Evolutionary conservation across 352 stramenopile species (phyloP), one percentile per base, ranked within the genome.

Genomic region (Globisporangium cystogenes): DNA sequence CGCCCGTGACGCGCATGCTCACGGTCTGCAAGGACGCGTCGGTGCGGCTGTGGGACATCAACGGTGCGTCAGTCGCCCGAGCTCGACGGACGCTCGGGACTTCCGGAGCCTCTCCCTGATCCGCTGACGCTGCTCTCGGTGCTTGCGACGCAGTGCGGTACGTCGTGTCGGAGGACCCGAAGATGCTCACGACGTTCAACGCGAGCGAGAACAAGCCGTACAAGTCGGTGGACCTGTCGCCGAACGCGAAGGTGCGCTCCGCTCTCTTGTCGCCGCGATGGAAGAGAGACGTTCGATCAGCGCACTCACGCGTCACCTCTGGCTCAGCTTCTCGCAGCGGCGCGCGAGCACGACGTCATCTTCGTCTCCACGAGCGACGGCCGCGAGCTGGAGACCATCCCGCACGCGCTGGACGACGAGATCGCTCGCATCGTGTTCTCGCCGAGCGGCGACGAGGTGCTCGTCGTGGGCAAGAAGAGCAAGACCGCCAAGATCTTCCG

Each of bases 1-100:
- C 79, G n/a, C 72, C 75, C n/a, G 78, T 90, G 23, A 82, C 87
- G 48, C 74, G 76, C 23, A 72, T 92, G 23, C 67, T 89, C 29
- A 92, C 82, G 21, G 77, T 83, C 37, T 92, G 71, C 55, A 92
- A 90, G 55, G 82, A 92, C 40, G 77, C 74, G 6, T 87, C 82
- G 0, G 63, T 92, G 42, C 82, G 82, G 15, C 49, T 89, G 0
- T 92, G 82, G 82, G 72, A 90, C 63, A 92, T 92, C 57, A 90
- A 92, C 42, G 81, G 81, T 90, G 51, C 43, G 26, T 5, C 26
- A 29, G 5, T 29, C 26, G 5, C n/a, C n/a, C n/a, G n/a, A n/a
- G n/a, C n/a, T n/a, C n/a, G n/a, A n/a, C n/a, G n/a, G n/a, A n/a
- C n/a, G n/a, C n/a, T n/a, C n/a, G n/a, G n/a, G n/a, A n/a, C n/a